Percentiles rank a stretch among this genome's conserved stretches.
phyloP scores from a whole-genome alignment of 164 flowering plant species.

The Hamamelis virginiana region DNA sequence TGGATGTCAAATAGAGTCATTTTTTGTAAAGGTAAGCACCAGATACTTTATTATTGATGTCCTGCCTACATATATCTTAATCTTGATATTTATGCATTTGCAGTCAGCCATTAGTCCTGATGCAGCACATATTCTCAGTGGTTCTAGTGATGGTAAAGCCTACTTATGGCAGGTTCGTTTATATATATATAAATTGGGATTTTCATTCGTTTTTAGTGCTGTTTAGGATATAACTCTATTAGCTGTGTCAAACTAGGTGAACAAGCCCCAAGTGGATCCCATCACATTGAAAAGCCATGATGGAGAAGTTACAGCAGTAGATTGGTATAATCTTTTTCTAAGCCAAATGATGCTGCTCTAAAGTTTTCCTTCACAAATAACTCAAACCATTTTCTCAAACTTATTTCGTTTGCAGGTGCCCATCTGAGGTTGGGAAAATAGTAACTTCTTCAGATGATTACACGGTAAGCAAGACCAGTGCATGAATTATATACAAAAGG shows the following conservation, averaged over 20 bases:
- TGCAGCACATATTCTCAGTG: slow-evolving; percentile 78
- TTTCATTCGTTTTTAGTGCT: neutral
- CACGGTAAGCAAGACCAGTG: slow-evolving; percentile 49
- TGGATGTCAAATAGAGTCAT: slow-evolving; percentile 68
- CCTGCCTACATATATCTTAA: neutral
- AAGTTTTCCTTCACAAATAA: neutral
- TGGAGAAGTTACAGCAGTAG: slow-evolving; percentile 90
- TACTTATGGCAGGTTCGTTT: slow-evolving; percentile 86
- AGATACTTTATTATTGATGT: neutral
- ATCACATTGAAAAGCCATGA: slow-evolving; percentile 62
- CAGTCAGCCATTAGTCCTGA: slow-evolving; percentile 92
- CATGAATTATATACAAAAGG: neutral
- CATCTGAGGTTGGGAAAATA: slow-evolving; percentile 67
- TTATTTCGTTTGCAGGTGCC: slow-evolving; percentile 50
- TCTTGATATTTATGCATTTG: slow-evolving; percentile 13
- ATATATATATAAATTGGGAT: slow-evolving; percentile 1
- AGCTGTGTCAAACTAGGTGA: slow-evolving; percentile 45
- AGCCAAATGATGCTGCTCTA: neutral
- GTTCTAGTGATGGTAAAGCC: slow-evolving; percentile 90
- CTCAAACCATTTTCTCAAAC: neutral
- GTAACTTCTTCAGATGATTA: slow-evolving; percentile 89
- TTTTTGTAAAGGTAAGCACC: slow-evolving; percentile 74
- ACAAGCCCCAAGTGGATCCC: slow-evolving; percentile 64
- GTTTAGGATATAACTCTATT: slow-evolving; percentile 1
- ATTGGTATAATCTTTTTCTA: slow-evolving; percentile 50